Percentiles rank a stretch among this genome's conserved stretches.
Conservation (phyloP, 768 basidiomycete genomes). For the Boletellus emodensis region DNA sequence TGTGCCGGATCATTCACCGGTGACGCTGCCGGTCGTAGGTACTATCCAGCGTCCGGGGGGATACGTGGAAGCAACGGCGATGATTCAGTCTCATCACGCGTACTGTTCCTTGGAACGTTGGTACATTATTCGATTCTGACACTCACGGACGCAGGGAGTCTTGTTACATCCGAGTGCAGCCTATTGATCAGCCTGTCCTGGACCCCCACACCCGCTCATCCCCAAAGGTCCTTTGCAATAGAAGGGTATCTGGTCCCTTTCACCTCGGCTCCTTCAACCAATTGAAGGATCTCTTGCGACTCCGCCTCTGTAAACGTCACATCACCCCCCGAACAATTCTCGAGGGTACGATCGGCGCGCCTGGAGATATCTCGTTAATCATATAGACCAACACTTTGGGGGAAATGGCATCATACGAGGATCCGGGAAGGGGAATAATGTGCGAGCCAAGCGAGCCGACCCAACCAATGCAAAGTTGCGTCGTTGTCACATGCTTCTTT, state of each 20-base stretch:
- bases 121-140: neutral
- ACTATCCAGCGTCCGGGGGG: neutral
- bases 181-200: neutral
- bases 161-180: neutral
- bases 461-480: slow-evolving; percentile 42
- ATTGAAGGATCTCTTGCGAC: slow-evolving; percentile 35
- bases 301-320: slow-evolving; percentile 41
- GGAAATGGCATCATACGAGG: slow-evolving; percentile 27
- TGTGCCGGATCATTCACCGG: neutral
- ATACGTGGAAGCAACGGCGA: neutral
- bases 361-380: slow-evolving; percentile 14
- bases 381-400: neutral
- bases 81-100: neutral
- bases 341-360: slow-evolving; percentile 37
- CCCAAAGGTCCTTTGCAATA: slow-evolving; percentile 30
- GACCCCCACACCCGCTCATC: slow-evolving; percentile 14
- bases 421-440: slow-evolving; percentile 48
- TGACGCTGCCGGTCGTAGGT: slow-evolving; percentile 6
- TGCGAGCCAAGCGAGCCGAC: slow-evolving; percentile 34
- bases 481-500: slow-evolving; percentile 39
- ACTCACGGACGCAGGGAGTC: neutral
- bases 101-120: neutral
- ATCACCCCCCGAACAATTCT: slow-evolving; percentile 44
- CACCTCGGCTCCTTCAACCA: slow-evolving; percentile 34
- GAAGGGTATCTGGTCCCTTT: slow-evolving; percentile 39